Base-by-base conservation (phyloP, 176 grass and related monocot genomes). In the Triticum dicoccoides region DNA sequence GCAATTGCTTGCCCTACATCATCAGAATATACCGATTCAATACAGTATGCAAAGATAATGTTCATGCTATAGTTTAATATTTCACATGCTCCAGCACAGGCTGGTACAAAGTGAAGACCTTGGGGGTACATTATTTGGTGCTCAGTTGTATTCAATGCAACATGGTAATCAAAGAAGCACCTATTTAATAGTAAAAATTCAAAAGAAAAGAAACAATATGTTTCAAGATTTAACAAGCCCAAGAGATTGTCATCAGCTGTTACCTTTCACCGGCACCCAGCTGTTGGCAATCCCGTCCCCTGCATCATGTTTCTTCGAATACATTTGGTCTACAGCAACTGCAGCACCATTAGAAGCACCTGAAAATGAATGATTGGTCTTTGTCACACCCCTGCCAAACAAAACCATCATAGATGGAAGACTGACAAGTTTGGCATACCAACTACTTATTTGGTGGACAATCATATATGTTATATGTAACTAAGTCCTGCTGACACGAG, bases 211-310 rank as follows among this genome's bases (percentile, higher is more conserved):
- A 20, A 61, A 39, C 11, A 80, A 4, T 76, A 9, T 76, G 24
- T 30, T 69, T 71, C 24, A 49, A 69, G 65, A 74, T 51, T 52
- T 8, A 76, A 76, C 44, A 76, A 27, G 18, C 52, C 58, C 18
- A 79, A 47, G 63, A 47, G 23, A 84, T 27, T 9, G 2, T 69
- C 52, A 82, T 44, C 23, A 70, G 41, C 18, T 80, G 44, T 35
- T 13, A 90, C 88, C 83, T 81, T 78, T 88, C 52, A 84, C 67
- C 45, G 90, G 87, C 39, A 78, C 79, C 80, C 69, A 91, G 58
- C 58, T 87, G 29, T 74, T 87, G 7, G 84, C 67, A 37, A 75
- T 66, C n/a, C 65, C 73, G 0, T 89, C 80, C 17, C 56, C 77
- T 69, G 66, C 66, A 87, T 92, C 70, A 78, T 73, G 77, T 73